Conservation (phyloP, 2,329 filamentous ascomycete genomes). For the Aureobasidium melanogenum region DNA sequence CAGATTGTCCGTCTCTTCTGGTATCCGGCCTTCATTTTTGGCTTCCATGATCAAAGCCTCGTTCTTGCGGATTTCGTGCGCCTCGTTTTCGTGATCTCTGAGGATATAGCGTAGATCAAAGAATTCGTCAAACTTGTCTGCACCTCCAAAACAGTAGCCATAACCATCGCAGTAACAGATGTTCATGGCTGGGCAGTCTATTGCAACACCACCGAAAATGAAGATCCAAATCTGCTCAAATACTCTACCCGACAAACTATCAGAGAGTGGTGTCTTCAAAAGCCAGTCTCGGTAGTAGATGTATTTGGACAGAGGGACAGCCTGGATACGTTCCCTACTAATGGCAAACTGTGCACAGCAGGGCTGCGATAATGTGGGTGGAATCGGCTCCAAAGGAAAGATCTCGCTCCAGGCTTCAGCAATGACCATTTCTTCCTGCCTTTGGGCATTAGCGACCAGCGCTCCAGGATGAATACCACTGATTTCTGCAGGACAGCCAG, state of each 20-base stretch:
- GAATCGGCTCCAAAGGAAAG: conserved; percentile 40
- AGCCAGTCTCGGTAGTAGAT: conserved; percentile 53
- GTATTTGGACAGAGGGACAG: conserved; percentile 45
- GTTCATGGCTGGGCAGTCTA: conserved; percentile 44
- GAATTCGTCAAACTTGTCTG: conserved; percentile 40
- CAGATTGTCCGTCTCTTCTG: conserved; percentile 23
- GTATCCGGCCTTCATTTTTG: conserved; percentile 26
- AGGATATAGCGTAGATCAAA: conserved; percentile 37
- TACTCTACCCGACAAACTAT: conserved; percentile 49
- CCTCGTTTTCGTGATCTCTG: conserved; percentile 32
- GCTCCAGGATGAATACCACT: conserved; percentile 30
- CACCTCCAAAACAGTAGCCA: conserved; percentile 50
- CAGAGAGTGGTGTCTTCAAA: conserved; percentile 45
- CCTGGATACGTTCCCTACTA: conserved; percentile 47
- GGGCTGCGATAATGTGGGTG: conserved; percentile 47
- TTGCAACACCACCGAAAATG: conserved; percentile 45
- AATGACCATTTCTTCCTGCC: conserved; percentile 37
- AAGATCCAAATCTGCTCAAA: conserved; percentile 59
- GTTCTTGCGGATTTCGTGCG: conserved; percentile 35
- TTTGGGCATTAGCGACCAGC: conserved; percentile 26
- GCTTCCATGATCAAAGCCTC: conserved; percentile 28
- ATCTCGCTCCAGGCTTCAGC: conserved; percentile 39
- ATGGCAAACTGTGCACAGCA: conserved; percentile 59
- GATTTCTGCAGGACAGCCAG: conserved; percentile 49
- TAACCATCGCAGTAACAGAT: conserved; percentile 57